phyloP scores from a whole-genome alignment of 2,329 filamentous ascomycete species.

The Alternaria novae-zelandiae region DNA sequence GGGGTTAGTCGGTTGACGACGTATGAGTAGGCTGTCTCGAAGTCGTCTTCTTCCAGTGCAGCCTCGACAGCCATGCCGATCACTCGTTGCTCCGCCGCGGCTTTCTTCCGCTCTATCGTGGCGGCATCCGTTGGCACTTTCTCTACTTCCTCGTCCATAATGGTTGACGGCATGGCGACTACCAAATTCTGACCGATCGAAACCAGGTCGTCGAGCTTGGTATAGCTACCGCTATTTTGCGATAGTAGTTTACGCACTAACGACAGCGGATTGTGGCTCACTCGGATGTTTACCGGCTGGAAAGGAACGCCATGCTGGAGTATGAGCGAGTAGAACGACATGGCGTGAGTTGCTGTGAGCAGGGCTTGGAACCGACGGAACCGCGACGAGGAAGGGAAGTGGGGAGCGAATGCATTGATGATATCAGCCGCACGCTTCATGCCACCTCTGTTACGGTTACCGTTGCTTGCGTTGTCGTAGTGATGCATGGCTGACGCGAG shows the following conservation, averaged over 20 bases:
- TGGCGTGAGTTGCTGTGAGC: conserved; percentile 73
- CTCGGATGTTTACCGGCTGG: conserved; percentile 77
- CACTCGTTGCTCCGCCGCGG: conserved; percentile 68
- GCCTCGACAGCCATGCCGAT: conserved; percentile 82
- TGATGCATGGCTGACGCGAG: conserved; percentile 69
- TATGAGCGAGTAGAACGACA: conserved; percentile 78
- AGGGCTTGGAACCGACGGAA: conserved; percentile 68
- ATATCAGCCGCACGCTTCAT: conserved; percentile 72
- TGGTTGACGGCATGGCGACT: conserved; percentile 39
- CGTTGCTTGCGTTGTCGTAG: conserved; percentile 84
- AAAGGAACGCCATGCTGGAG: conserved; percentile 83
- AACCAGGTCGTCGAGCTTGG: conserved; percentile 74
- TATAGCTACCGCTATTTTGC: conserved; percentile 77
- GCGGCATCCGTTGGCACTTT: conserved; percentile 40
- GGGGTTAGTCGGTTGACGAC: conserved; percentile 72
- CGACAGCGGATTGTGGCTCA: conserved; percentile 75
- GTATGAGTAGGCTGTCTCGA: conserved; percentile 86
- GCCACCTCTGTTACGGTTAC: conserved; percentile 75
- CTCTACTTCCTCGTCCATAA: conserved; percentile 58
- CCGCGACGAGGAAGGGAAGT: conserved; percentile 60
- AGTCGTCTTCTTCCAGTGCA: conserved; percentile 77
- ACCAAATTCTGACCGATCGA: conserved; percentile 73
- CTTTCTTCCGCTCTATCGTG: conserved; percentile 40
- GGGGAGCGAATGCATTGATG: conserved; percentile 67
- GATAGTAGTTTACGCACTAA: conserved; percentile 76